Base-by-base conservation (phyloP, 2,329 filamentous ascomycete species). In the Calonectria honghensis region DNA sequence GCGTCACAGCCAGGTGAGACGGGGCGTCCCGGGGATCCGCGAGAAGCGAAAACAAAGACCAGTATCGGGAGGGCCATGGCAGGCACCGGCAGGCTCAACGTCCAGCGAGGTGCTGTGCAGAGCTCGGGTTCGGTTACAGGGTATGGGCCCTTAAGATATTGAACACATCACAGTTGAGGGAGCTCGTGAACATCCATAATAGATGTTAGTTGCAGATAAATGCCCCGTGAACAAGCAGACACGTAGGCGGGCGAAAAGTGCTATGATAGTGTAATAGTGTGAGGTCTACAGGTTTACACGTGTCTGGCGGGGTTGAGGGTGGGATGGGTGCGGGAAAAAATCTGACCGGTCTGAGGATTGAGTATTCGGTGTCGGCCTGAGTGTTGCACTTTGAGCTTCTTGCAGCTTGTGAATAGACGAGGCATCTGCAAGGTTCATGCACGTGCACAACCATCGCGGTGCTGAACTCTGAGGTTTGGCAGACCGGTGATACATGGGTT, bases 281-380 rank as follows among this genome's bases (percentile, higher is more conserved):
- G 39, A 70, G 66, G 37, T 66, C 66, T 73, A 61, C 50, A 32
- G 35, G 54, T 52, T 59, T 70, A 70, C 66, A 70, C 71, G 71
- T 73, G 71, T 68, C 66, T 63, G 37, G 59, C 32, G 59, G 68
- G 61, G 50, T 68, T 37, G 48, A 39, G 35, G 64, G 45, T 63
- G 41, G 54, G 50, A 65, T 29, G 37, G 37, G n/a, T 45, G 37
- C 29, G 35, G 52, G 52, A 57, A 61, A 37, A 69, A 61, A 65
- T 65, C 41, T 65, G 57, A 63, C 57, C 57, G 57, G 57, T 63
- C 57, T 63, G 24, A 63, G 57, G 16, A 63, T 39, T 18, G 35
- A 63, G 57, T 63, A 63, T 63, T 63, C 57, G 65, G 51, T 59
- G 32, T 71, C 32, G 39, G 51, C 37, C 20, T 37, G 27, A 52